Base-by-base conservation (phyloP, 805 yeast genomes). In the Wickerhamiella spandovensis region DNA sequence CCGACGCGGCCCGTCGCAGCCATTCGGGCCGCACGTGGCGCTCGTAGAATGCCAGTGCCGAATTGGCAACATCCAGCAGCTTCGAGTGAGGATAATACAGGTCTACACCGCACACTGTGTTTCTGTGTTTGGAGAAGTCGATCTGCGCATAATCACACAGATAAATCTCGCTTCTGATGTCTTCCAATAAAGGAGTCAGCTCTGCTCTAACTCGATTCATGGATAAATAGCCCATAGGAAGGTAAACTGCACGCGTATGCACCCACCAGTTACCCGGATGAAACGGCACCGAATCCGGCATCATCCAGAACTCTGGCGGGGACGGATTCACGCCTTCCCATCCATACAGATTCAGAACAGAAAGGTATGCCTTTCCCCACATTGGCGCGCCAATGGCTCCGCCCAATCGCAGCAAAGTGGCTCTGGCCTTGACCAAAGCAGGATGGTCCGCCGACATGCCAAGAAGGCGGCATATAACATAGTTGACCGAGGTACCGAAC, bases 201-300 rank as follows among this genome's bases (percentile, higher is more conserved):
- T 73, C 76, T 59, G 87, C 81, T 49, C 72, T 68, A 37, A 73
- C 70, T 50, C 68, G 68, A 28, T 74, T 72, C 46, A 84, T 70
- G 13, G 83, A 78, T 8, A 92, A 63, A 63, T 90, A 92, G 17
- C 96, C 90, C 59, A 90, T 69, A 0, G 97, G 89, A 32, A 84
- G 65, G 60, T 89, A 92, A 21, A 92, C 85, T 0, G 92, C 95
- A 51, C 99, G 72, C 0, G 97, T 89, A 61, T 92, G 99, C 21
- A 90, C 96, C 99, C 99, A 92, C 98, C 97, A 92, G 62, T 85
- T 76, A 35, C 89, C 94, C 1, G 99, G 98, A 61, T 92, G 97
- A 41, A 88, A 71, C 0, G 95, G 95, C 1, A 82, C 60, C 46
- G 72, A 62, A 54, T 87, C 84, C 1, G 98, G 99, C 42, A 90